Evolutionary conservation across 306 rosid species (phyloP).

Genomic region (Gleditsia sinensis): DNA sequence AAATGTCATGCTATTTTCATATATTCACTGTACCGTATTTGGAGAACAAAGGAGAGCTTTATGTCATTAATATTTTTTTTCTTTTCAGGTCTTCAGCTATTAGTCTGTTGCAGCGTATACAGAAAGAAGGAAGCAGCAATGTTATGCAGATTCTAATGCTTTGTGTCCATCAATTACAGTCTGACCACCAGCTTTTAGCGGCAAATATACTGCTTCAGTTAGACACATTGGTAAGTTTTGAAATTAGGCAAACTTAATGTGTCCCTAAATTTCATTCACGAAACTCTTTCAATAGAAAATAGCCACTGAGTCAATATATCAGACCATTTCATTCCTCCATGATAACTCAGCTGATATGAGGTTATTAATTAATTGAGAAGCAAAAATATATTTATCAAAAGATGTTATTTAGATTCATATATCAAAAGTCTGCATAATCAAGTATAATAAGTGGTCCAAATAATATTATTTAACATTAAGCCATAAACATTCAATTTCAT

Average conservation of each 20-base stretch:
- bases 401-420: background rate
- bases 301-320: background rate
- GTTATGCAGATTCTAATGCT: conserved; percentile 58
- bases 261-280: conserved; percentile 13
- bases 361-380: background rate
- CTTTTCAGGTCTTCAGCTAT: conserved; percentile 64
- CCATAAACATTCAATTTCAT: background rate
- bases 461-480: conserved; percentile 9
- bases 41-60: conserved; percentile 32
- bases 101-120: conserved; percentile 60
- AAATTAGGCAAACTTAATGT: conserved; percentile 17
- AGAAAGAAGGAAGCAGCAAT: conserved; percentile 53
- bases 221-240: conserved; percentile 56
- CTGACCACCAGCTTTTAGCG: conserved; percentile 70
- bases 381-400: background rate
- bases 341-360: conserved; percentile 9
- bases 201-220: conserved; percentile 71
- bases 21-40: background rate
- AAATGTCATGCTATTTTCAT: background rate
- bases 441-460: background rate
- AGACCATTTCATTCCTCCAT: background rate
- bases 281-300: background rate
- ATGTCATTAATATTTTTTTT: background rate
- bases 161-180: conserved; percentile 58
- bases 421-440: conserved; percentile 1